Base-by-base conservation (phyloP, 2,329 filamentous ascomycete species). In the Rugonectria rugulosa region DNA sequence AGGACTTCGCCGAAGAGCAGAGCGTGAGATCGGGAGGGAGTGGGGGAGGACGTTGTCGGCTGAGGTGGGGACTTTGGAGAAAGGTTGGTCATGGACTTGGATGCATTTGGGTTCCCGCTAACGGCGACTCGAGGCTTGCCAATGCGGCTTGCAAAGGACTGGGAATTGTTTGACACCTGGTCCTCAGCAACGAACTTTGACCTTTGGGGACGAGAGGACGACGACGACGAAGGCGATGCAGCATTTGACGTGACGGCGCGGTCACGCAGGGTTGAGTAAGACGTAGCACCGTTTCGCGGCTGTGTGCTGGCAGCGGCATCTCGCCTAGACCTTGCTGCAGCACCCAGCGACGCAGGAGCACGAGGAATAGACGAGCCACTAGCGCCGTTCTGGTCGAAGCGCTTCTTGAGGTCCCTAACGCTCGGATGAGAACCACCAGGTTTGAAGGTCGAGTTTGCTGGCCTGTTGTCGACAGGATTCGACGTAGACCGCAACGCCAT, bases 341-440 rank as follows among this genome's bases (percentile, higher is more conserved):
- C 57, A 67, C 68, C 63, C 66, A 68, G 62, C 70, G 70, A 66
- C 32, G 69, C 55, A 47, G 72, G 68, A 62, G 73, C 74, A 59
- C 74, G 75, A 51, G 72, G 63, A 50, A 74, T 68, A 37, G 72
- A 65, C 57, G 72, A 67, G 43, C 66, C 57, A 61, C 42, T 55
- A 36, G 60, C 53, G 60, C 72, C 77, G 63, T 81, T 86, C 68
- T 88, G 85, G 72, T 94, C 90, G 75, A 94, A 95, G 50, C 84
- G 87, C 73, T 88, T 91, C 67, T 90, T 87, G 59, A 95, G 79
- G 69, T 95, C 90, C 74, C 88, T 91, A 64, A 95, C 89, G 57
- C 88, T 93, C n/a, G 86, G 80, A 62, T 88, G 82, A 63, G 74
- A 66, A 41, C 70, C 68, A 46, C 68, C 67, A 36, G 68, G 66